A percentile compares a stretch with the other conserved stretches of the same genome.
These are phyloP conservation scores for Athelia sp. DNA, from an alignment of 1,284 basidiomycete species.

Conservation along the genomic window DNA sequence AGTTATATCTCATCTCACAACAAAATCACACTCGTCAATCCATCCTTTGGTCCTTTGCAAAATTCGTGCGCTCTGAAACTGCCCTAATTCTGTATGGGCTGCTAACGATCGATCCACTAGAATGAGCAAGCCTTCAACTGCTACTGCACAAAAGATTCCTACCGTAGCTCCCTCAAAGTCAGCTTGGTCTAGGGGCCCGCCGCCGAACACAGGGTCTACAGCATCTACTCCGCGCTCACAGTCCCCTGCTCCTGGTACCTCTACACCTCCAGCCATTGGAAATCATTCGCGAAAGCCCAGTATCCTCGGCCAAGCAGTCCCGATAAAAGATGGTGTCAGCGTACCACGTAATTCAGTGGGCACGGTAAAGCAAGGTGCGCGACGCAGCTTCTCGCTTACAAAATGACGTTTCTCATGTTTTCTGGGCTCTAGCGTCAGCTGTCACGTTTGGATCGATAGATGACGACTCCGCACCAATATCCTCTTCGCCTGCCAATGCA, in stretches of 20 bases:
- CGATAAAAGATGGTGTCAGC: conserved; percentile 31
- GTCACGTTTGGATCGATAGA: too few relatives aligned
- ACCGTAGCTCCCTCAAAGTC: conserved; percentile 67
- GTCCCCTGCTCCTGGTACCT: conserved; percentile 27
- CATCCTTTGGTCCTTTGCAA: too few relatives aligned
- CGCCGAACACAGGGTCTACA: conserved; percentile 53
- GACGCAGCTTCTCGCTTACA: too few relatives aligned
- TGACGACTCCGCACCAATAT: too few relatives aligned
- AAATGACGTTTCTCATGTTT: too few relatives aligned
- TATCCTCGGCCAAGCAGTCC: too few relatives aligned
- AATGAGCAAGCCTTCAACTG: conserved; percentile 84
- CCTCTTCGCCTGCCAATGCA: too few relatives aligned
- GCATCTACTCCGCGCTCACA: conserved; percentile 63
- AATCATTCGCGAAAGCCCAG: too few relatives aligned
- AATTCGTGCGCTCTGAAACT: conserved; percentile 44
- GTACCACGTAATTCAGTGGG: conserved; percentile 27
- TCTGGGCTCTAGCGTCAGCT: too few relatives aligned
- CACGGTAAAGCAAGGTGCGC: too few relatives aligned
- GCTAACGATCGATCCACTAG: conserved; percentile 28
- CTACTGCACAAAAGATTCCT: conserved; percentile 64
- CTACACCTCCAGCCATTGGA: too few relatives aligned
- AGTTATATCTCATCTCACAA: conserved; percentile 43
- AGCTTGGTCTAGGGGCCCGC: conserved; percentile 82
- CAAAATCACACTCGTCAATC: conserved; percentile 41
- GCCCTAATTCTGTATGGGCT: conserved; percentile 11